Evolutionary conservation across 1,284 basidiomycete genomes (phyloP).

Genomic region (Tilletiopsis washingtonensis): DNA sequence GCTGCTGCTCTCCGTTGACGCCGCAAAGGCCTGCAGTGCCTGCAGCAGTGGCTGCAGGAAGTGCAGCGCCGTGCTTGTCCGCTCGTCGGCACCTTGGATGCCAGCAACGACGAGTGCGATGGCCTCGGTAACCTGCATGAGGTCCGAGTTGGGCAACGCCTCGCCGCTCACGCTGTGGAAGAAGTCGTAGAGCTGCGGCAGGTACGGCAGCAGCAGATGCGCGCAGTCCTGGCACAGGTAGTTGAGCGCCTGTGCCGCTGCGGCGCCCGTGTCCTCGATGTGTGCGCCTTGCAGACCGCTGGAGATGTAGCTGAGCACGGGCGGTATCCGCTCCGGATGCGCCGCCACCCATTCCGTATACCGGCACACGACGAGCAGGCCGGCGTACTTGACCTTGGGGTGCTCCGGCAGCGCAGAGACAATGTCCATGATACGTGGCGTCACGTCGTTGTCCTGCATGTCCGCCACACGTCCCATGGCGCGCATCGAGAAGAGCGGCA

Average conservation of each 20-base stretch:
- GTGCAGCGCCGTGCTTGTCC: slow-evolving; percentile 68
- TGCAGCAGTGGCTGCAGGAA: slow-evolving; percentile 61
- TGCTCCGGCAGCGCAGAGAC: slow-evolving; percentile 83
- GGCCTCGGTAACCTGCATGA: slow-evolving; percentile 84
- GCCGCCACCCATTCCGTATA: slow-evolving; percentile 95
- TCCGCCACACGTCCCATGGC: slow-evolving; percentile 96
- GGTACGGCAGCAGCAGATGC: slow-evolving; percentile 82
- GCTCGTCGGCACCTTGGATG: slow-evolving; percentile 79
- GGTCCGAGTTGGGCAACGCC: slow-evolving; percentile 77
- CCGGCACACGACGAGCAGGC: slow-evolving; percentile 85
- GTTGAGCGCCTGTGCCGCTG: slow-evolving; percentile 90
- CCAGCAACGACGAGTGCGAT: slow-evolving; percentile 89
- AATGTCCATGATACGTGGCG: slow-evolving; percentile 91
- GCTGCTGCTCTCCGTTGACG: neutral
- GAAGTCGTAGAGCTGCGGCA: slow-evolving; percentile 86
- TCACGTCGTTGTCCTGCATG: slow-evolving; percentile 68
- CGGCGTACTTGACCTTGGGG: slow-evolving; percentile 87
- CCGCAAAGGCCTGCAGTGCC: slow-evolving; percentile 49
- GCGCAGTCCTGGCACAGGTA: slow-evolving; percentile 92
- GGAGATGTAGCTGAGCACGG: slow-evolving; percentile 83
- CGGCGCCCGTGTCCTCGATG: slow-evolving; percentile 64
- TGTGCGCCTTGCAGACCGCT: slow-evolving; percentile 71
- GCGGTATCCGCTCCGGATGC: slow-evolving; percentile 78
- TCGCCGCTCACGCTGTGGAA: slow-evolving; percentile 64
- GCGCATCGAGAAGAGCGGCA: slow-evolving; percentile 92